Conservation (phyloP, 2,329 filamentous ascomycete species). For the Tolypocladium album region DNA sequence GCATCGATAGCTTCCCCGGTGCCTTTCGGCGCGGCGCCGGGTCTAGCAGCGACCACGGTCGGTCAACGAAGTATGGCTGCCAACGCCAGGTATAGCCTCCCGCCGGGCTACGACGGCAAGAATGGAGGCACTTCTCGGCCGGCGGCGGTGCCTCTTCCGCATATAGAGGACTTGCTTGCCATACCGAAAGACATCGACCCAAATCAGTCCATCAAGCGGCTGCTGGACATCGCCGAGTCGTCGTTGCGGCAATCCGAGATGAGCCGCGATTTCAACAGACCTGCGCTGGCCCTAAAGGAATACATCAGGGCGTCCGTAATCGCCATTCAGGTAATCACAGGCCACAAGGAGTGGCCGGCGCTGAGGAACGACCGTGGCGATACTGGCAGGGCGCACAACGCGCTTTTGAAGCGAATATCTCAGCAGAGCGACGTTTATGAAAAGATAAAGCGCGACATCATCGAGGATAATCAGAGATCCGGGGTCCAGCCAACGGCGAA, state of each 20-base stretch:
- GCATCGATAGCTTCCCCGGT: neutral
- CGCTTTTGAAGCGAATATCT: conserved; percentile 39
- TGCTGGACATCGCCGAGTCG: conserved; percentile 41
- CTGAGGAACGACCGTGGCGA: conserved; percentile 45
- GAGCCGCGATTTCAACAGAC: conserved; percentile 50
- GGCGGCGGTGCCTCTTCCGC: conserved; percentile 29
- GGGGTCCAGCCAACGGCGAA: conserved; percentile 38
- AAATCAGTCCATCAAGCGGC: conserved; percentile 38
- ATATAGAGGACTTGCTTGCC: conserved; percentile 42
- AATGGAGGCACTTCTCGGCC: conserved; percentile 15
- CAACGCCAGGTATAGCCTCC: conserved; percentile 17
- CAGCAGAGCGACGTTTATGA: conserved; percentile 39
- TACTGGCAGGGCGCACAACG: conserved; percentile 34
- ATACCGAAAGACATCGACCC: conserved; percentile 34
- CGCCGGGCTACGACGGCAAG: conserved; percentile 15
- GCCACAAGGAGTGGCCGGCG: conserved; percentile 62
- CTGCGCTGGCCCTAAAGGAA: conserved; percentile 69
- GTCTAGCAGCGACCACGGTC: conserved; percentile 9
- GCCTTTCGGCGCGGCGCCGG: neutral
- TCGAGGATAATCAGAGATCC: conserved; percentile 51
- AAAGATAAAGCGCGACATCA: conserved; percentile 47
- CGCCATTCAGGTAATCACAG: conserved; percentile 63
- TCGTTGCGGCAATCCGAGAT: conserved; percentile 50
- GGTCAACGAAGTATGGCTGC: conserved; percentile 16
- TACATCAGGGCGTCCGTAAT: conserved; percentile 78